A percentile compares a stretch with the other conserved stretches of the same genome.
Conservation (phyloP, 331 rosid species). For the Arachis monticola region DNA sequence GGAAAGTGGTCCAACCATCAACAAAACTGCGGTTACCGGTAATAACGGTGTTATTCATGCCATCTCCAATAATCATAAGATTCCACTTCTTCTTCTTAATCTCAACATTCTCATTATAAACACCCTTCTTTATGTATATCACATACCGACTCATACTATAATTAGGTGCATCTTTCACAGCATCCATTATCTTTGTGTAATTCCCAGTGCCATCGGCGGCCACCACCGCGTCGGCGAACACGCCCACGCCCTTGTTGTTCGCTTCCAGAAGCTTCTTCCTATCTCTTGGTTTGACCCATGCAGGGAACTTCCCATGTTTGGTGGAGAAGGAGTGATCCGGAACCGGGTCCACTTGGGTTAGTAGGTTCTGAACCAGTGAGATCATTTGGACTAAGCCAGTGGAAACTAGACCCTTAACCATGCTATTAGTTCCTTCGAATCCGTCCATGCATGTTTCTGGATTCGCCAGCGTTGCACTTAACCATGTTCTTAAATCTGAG, state of each 20-base stretch:
- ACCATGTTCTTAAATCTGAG: constrained; percentile 88
- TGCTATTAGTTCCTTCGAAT: constrained; percentile 77
- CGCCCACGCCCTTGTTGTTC: constrained; percentile 41
- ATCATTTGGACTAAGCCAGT: constrained; percentile 59
- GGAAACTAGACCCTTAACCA: constrained; percentile 54
- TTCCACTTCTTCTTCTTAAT: constrained; percentile 96
- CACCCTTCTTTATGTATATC: constrained; percentile 70
- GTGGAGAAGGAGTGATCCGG: neutral
- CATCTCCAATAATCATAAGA: constrained; percentile 88
- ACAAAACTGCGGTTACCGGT: constrained; percentile 67
- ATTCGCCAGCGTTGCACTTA: constrained; percentile 75
- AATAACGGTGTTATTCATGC: constrained; percentile 63
- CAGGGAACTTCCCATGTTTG: constrained; percentile 45
- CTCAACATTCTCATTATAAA: constrained; percentile 80
- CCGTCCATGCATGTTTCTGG: constrained; percentile 90
- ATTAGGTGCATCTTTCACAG: constrained; percentile 70
- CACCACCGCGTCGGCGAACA: constrained; percentile 48
- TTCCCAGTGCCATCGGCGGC: constrained; percentile 78
- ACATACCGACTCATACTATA: constrained; percentile 68
- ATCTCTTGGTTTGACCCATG: constrained; percentile 60
- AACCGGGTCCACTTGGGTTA: constrained; percentile 61
- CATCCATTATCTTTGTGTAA: constrained; percentile 71
- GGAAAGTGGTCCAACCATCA: constrained; percentile 94
- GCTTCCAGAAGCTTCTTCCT: constrained; percentile 60
- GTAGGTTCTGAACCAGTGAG: constrained; percentile 58